Base-by-base conservation (phyloP, 371 early-diverging fungal species). In the Mortierella sp. region DNA sequence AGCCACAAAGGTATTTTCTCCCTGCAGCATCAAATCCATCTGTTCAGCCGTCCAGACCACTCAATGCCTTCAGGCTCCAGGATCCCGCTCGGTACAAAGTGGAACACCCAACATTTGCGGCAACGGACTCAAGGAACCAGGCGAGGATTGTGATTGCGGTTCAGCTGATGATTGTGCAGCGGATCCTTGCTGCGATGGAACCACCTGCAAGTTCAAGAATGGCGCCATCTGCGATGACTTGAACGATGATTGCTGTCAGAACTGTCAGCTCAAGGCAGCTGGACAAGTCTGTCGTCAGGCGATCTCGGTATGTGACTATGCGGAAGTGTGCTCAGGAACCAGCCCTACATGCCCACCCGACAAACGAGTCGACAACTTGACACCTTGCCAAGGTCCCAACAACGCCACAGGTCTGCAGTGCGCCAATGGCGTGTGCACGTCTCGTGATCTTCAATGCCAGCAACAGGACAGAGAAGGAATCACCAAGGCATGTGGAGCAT, bases 131-230 rank as follows among this genome's bases (percentile, higher is more conserved):
- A 86, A 87, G 57, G 98, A 98, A 79, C 79, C 77, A 0, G 91
- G 90, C 50, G 98, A 98, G 80, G 92, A 98, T 37, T 98, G 98
- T 76, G 98, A 98, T 74, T 94, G 96, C 58, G 95, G 94, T 13
- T 86, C 88, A 13, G 57, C 80, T 24, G 89, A 85, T n/a, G 88
- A 86, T 14, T 93, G 94, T 68, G 83, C 72, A n/a, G 81, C 67
- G 21, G 90, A 94, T 57, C 82, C 85, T 9, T 97, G 98, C 83
- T 98, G 98, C 71, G 88, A 93, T 72, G 81, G 85, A 3, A 63
- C 74, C 0, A 92, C 92, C 0, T 97, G 98, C 77, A 94, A 90
- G 80, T 84, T 94, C 53, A 93, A 89, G 57, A 21, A 69, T 14
- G 86, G 83, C 4, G 94, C 97, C 6, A 79, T 86, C 8, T 64